Evolutionary conservation across 163 green algal genomes (phyloP), one percentile per base, ranked within the genome.

Genomic region (Scenedesmus sp.): DNA sequence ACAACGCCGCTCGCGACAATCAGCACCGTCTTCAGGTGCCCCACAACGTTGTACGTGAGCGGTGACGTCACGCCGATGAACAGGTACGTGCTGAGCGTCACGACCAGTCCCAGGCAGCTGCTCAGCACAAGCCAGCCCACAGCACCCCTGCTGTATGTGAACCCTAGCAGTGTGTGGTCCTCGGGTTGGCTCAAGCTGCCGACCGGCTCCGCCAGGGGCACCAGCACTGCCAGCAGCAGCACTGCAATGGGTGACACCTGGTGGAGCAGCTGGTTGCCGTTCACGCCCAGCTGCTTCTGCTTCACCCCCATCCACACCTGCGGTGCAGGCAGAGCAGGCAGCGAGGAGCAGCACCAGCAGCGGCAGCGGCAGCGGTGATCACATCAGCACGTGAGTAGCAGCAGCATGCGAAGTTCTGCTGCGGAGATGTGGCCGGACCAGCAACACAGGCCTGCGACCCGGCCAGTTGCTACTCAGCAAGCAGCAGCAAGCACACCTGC

Each of bases 41-140:
- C 94, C 35, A 98, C 97, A 81, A 98, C 95, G 80, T 98, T 98
- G 95, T 98, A 98, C 0, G 96, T 98, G 65, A 98, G 93, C 70
- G 93, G 95, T 91, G 40, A 97, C 22, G 96, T 98, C 56, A 95
- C 95, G 20, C 96, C 96, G 46, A 98, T 98, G 87, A 98, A 97
- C 46, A 98, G 91, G 84, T 98, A 98, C 3, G 97, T 98, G 51
- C 93, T 96, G 35, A 98, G 93, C 78, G 93, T 97, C 46, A 98
- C 97, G 20, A 97, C 89, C 42, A 98, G 95, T 33, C 97, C 97
- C 76, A 98, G 93, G 78, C 93, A 88, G 9, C 94, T 93, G 49
- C 78, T 94, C 16, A 97, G 35, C 6, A 94, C 46, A 59, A 98
- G 98, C 89, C 89, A 92, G 3, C 9, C 30, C n/a, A 78, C 33